Evolutionary conservation across 768 basidiomycete genomes (phyloP).

Genomic region (Pulveroboletus sp.): DNA sequence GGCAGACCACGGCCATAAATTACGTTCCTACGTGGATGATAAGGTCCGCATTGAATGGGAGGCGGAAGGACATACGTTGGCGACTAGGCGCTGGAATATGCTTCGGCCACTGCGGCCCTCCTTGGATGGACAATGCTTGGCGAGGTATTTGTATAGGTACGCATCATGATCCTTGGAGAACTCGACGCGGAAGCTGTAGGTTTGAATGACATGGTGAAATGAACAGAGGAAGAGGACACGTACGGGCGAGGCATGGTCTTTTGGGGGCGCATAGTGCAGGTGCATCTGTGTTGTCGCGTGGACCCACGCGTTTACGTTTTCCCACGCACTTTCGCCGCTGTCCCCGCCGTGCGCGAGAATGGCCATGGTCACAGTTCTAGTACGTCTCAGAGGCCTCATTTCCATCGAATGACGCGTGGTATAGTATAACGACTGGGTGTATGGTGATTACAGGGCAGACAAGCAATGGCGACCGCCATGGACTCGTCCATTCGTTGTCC

Average conservation of each 20-base stretch:
- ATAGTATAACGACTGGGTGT: background rate
- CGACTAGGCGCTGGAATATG: constrained; percentile 40
- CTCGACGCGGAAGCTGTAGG: constrained; percentile 17
- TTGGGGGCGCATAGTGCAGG: background rate
- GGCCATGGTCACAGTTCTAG: background rate
- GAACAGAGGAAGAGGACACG: background rate
- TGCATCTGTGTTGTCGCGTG: background rate
- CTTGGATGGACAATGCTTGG: constrained; percentile 38
- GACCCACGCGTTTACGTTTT: background rate
- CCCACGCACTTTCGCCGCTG: background rate
- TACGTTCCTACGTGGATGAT: constrained; percentile 28
- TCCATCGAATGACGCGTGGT: background rate
- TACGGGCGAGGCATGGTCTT: constrained; percentile 1
- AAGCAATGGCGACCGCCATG: background rate
- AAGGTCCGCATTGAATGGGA: background rate
- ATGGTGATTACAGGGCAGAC: background rate
- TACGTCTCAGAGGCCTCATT: background rate
- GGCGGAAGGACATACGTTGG: constrained; percentile 38
- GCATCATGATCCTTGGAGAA: constrained; percentile 41
- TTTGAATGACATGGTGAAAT: background rate
- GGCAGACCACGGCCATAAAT: constrained; percentile 48
- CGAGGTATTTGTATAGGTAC: constrained; percentile 44
- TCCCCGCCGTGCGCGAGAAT: no score
- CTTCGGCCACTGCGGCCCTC: constrained; percentile 43
- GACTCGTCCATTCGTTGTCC: no score